phyloP scores from a whole-genome alignment of 2,329 filamentous ascomycete genomes.

The Tothia fuscella region DNA sequence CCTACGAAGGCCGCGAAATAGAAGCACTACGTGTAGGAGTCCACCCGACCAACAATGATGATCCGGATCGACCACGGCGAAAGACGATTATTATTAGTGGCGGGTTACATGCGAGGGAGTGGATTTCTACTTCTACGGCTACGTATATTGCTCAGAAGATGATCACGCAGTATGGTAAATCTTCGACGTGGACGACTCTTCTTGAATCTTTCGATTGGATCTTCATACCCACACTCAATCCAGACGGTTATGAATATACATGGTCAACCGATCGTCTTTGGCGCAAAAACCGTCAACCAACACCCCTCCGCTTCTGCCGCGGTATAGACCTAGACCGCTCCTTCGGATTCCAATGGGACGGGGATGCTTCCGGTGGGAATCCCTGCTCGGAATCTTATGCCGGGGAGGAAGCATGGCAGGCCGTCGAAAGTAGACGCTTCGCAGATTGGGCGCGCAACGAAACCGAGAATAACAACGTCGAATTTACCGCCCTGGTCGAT shows the following conservation, averaged over 20 bases:
- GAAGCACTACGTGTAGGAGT: conserved; percentile 66
- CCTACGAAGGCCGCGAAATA: conserved; percentile 80
- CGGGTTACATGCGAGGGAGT: conserved; percentile 87
- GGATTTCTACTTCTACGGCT: conserved; percentile 87
- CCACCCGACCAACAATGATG: conserved; percentile 36
- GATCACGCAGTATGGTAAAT: conserved; percentile 71
- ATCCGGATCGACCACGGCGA: conserved; percentile 32
- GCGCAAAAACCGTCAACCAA: conserved; percentile 87
- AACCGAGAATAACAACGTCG: conserved; percentile 54
- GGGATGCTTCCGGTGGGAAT: conserved; percentile 50
- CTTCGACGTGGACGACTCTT: conserved; percentile 57
- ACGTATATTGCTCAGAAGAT: conserved; percentile 84
- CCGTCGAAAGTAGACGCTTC: conserved; percentile 61
- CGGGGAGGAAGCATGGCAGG: conserved; percentile 72
- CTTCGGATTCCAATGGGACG: conserved; percentile 78
- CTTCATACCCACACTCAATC: conserved; percentile 80
- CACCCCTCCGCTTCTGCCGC: conserved; percentile 67
- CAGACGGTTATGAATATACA: conserved; percentile 87
- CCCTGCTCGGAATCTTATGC: conserved; percentile 88
- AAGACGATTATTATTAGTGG: conserved; percentile 75
- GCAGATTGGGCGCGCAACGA: conserved; percentile 76
- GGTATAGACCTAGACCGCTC: conserved; percentile 83
- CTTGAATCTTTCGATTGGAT: conserved; percentile 78
- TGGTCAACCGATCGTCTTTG: conserved; percentile 88
- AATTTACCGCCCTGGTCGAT: conserved; percentile 78